A percentile compares a stretch with the other conserved stretches of the same genome.
These are phyloP conservation scores for Chalciporus chontae DNA, from an alignment of 768 basidiomycete species.

Conservation along the genomic window DNA sequence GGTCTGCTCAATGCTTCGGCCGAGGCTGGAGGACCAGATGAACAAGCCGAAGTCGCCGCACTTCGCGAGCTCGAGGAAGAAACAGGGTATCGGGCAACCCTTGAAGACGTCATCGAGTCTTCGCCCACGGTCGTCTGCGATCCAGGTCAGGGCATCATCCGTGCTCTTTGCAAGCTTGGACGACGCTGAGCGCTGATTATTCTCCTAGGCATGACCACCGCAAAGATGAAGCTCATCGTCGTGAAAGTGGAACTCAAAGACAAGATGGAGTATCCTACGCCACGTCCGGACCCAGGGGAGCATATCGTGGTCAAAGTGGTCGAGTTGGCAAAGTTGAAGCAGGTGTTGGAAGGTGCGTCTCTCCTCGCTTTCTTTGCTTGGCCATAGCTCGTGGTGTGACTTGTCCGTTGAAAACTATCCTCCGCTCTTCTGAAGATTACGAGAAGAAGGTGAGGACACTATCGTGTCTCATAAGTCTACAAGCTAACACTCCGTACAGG, in stretches of 20 bases:
- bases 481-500: constrained; percentile 31
- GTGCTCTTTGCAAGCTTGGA: background rate
- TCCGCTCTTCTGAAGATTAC: constrained; percentile 46
- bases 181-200: background rate
- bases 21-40: constrained; percentile 27
- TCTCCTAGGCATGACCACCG: constrained; percentile 80
- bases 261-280: constrained; percentile 61
- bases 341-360: constrained; percentile 62
- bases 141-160: constrained; percentile 52
- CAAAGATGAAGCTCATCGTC: constrained; percentile 86
- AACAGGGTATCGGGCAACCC: constrained; percentile 75
- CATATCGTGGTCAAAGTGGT: constrained; percentile 74
- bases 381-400: background rate
- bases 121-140: constrained; percentile 64
- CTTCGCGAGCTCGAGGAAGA: constrained; percentile 91
- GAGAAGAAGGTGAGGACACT: constrained; percentile 44
- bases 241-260: constrained; percentile 67
- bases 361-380: background rate
- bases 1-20: constrained; percentile 78
- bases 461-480: background rate
- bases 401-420: background rate
- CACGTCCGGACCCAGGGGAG: constrained; percentile 84
- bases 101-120: constrained; percentile 51
- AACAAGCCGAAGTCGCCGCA: constrained; percentile 77
- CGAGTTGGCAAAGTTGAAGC: constrained; percentile 58